Base-by-base conservation (phyloP, 2,329 filamentous ascomycete genomes). In the Rhexocercosporidium sp. region DNA sequence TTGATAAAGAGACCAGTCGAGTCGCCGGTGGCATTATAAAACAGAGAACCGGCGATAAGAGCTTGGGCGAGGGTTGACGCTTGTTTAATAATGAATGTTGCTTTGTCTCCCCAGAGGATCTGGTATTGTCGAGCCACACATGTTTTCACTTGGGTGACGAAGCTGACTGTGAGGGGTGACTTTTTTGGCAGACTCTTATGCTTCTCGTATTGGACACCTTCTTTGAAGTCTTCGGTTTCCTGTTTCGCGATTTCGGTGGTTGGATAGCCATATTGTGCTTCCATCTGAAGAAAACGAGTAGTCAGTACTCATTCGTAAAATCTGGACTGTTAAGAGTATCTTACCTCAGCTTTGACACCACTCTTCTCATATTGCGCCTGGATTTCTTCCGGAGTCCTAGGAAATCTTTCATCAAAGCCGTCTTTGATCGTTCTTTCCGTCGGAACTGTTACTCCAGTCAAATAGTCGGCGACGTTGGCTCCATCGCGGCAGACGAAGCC, bases 41-140 rank as follows among this genome's bases (percentile, higher is more conserved):
- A 92, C 4, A 92, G 81, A 0, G 88, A 91, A 6, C 89, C 89
- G 1, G 84, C 81, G 66, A 92, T 85, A 5, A 92, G 77, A 0
- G 89, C 88, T 72, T 90, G 86, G 0, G 82, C 72, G 9, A 91
- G 73, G 1, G 85, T 88, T 0, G 84, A 83, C 4, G 81, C 77
- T 71, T 90, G 87, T 74, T 89, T 90, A 77, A 90, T 87, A 68
- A 88, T 70, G 44, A 90, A 86, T 0, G 87, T 88, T 0, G 85
- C 81, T 71, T 88, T 89, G 76, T 91, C 88, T 49, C 88, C 88
- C 82, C 84, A 86, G 1, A 91, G 73, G 31, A 91, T 88, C 71
- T 90, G 87, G 69, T 90, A 91, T 70, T 91, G 88, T 3, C 90
- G 83, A 22, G 75, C 77, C 14, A 90, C 76, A 64, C 85, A 86